These are phyloP conservation scores for Thelonectria discophora DNA, from an alignment of 2,329 filamentous ascomycete genomes.

Conservation along the genomic window DNA sequence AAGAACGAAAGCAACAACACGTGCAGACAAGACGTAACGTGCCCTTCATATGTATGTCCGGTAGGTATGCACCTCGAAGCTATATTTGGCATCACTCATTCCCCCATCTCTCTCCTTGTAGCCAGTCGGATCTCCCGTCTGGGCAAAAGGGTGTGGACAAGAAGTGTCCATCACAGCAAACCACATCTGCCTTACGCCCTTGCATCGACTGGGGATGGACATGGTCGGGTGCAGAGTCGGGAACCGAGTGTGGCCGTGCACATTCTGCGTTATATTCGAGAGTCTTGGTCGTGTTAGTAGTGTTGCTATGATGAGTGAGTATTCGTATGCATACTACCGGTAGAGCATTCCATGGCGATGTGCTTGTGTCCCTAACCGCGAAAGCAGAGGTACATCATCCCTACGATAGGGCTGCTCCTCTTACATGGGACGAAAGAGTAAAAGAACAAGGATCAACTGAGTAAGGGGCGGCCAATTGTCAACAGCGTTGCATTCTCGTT, in stretches of 20 bases:
- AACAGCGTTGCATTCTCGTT: constrained; percentile 11
- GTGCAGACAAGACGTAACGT: constrained; percentile 15
- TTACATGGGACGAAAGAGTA: not conserved
- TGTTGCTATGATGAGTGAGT: no score
- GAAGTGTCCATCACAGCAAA: not conserved
- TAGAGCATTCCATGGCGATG: no score
- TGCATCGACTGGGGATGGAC: not conserved
- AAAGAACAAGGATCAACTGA: no score
- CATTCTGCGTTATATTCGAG: no score
- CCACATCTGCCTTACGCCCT: not conserved
- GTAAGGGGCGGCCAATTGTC: not conserved
- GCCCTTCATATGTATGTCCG: no score
- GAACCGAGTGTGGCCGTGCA: not conserved
- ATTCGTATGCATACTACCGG: no score
- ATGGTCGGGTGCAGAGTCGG: constrained; percentile 8
- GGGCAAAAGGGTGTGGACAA: not conserved
- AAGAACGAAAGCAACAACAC: no score
- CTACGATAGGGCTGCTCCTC: no score
- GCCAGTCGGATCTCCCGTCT: constrained; percentile 13
- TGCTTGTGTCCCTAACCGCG: no score
- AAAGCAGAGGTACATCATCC: no score
- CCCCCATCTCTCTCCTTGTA: no score
- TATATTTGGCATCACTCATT: constrained; percentile 21
- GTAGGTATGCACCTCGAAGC: no score
- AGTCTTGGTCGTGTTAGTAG: not conserved